A percentile compares a stretch with the other conserved stretches of the same genome.
phyloP scores from a whole-genome alignment of 345 rosid species.

The Rhizophora apiculata region DNA sequence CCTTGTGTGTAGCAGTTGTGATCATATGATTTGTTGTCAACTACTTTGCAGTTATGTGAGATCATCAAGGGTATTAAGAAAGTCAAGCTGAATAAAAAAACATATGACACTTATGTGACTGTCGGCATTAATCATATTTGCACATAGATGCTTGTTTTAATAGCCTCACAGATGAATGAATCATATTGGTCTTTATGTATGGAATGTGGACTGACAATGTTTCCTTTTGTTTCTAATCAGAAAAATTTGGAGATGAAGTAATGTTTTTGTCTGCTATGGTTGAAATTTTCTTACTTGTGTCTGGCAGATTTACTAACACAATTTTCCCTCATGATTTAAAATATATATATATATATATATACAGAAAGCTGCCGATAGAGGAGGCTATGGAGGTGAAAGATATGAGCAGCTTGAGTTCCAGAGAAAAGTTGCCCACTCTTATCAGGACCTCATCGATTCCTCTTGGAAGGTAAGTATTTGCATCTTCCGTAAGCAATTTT shows the following conservation, averaged over 20 bases:
- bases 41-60: not conserved
- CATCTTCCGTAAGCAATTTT: not conserved
- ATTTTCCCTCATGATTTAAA: no score
- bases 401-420: constrained; percentile 86
- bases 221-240: no score
- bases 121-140: no score
- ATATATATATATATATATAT: no score
- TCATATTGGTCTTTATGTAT: not conserved
- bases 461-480: constrained; percentile 69
- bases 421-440: constrained; percentile 57
- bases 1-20: no score
- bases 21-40: not conserved
- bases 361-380: constrained; percentile 92
- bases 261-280: no score
- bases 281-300: no score
- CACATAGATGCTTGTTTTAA: no score
- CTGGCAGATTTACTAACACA: no score
- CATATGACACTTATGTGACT: no score
- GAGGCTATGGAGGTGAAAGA: constrained; percentile 93
- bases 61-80: not conserved
- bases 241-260: no score
- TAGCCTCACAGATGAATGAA: no score
- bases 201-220: not conserved
- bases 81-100: not conserved
- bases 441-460: constrained; percentile 57